These are phyloP conservation scores for Keithomyces neogunnii DNA, from an alignment of 2,329 filamentous ascomycete genomes.

Conservation along the genomic window DNA sequence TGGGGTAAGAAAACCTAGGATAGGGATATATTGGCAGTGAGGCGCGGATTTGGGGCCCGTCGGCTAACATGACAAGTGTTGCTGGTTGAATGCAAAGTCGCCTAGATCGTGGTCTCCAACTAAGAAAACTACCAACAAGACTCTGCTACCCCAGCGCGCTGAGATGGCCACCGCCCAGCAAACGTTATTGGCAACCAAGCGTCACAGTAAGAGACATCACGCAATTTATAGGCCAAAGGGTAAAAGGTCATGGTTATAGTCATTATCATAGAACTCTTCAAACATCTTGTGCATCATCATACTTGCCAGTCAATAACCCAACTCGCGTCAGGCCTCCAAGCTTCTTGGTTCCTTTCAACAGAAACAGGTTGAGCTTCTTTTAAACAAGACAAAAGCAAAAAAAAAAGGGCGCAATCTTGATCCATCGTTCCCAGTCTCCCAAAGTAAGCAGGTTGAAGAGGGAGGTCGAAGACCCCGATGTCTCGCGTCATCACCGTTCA, in stretches of 20 bases:
- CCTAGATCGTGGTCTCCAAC: too few relatives aligned
- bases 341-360: neutral
- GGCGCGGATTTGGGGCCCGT: too few relatives aligned
- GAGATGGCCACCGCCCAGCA: too few relatives aligned
- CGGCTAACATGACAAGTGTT: too few relatives aligned
- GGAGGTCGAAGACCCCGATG: neutral
- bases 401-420: neutral
- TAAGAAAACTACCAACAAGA: too few relatives aligned
- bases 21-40: too few relatives aligned
- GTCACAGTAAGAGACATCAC: neutral
- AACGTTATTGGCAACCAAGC: neutral
- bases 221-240: neutral
- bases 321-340: conserved; percentile 1
- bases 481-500: neutral
- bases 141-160: too few relatives aligned
- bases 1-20: too few relatives aligned
- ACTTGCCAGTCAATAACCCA: neutral
- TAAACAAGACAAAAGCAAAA: neutral
- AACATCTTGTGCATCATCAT: conserved; percentile 3
- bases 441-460: neutral
- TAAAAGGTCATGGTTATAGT: neutral
- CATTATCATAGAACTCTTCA: conserved; percentile 3
- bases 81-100: too few relatives aligned
- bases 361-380: neutral
- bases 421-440: neutral